Evolutionary conservation across 2,329 filamentous ascomycete genomes (phyloP).

Genomic region (Penicillium brasilianum): DNA sequence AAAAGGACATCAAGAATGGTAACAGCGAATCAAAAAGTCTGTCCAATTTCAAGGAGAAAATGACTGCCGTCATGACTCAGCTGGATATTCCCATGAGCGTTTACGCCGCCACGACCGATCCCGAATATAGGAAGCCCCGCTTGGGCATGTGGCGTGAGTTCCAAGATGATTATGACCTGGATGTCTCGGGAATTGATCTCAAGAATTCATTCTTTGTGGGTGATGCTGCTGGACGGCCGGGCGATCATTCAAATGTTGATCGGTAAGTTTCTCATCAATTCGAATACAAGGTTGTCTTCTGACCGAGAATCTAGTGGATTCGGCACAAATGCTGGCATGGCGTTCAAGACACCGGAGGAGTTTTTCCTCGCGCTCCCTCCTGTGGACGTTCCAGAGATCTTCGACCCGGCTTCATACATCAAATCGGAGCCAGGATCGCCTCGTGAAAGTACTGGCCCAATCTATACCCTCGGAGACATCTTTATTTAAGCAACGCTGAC

Average conservation of each 20-base stretch:
- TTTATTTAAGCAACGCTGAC: background rate
- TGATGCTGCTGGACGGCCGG: slow-evolving; percentile 70
- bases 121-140: slow-evolving; percentile 84
- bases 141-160: slow-evolving; percentile 84
- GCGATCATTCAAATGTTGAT: slow-evolving; percentile 66
- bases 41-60: slow-evolving; percentile 81
- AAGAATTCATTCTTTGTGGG: slow-evolving; percentile 81
- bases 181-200: slow-evolving; percentile 67
- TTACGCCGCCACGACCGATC: slow-evolving; percentile 84
- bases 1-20: slow-evolving; percentile 71
- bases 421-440: background rate
- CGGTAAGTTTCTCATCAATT: slow-evolving; percentile 46
- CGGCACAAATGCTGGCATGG: slow-evolving; percentile 80
- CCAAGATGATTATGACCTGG: slow-evolving; percentile 64
- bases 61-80: slow-evolving; percentile 68
- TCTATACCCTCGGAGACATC: background rate
- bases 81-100: slow-evolving; percentile 73
- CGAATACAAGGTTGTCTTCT: slow-evolving; percentile 15
- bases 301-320: slow-evolving; percentile 65
- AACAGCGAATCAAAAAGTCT: slow-evolving; percentile 72
- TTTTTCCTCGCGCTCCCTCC: slow-evolving; percentile 76
- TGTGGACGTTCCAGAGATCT: slow-evolving; percentile 69
- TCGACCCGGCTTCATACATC: slow-evolving; percentile 70
- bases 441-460: background rate
- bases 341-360: slow-evolving; percentile 87